A percentile compares a stretch with the other conserved stretches of the same genome.
Evolutionary conservation across 345 rosid species (phyloP).

Genomic region (Camelina hispida): DNA sequence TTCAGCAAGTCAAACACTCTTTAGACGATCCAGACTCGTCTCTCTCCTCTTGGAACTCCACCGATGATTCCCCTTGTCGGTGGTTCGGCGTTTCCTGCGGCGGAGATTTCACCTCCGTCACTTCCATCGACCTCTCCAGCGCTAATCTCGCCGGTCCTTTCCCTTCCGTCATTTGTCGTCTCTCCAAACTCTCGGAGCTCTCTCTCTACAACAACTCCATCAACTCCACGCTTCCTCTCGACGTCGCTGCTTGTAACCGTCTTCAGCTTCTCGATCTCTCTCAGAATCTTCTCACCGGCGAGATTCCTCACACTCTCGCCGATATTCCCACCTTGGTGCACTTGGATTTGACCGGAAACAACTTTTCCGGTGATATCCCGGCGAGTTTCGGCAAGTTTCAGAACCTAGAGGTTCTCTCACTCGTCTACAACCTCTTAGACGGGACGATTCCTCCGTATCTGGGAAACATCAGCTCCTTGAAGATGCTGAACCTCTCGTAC

Average conservation of each 20-base stretch:
- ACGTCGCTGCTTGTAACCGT: constrained; percentile 60
- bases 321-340: constrained; percentile 57
- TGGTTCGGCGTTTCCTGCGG: constrained; percentile 68
- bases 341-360: constrained; percentile 82
- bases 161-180: constrained; percentile 73
- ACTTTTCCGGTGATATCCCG: constrained; percentile 90
- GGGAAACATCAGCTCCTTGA: constrained; percentile 69
- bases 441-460: constrained; percentile 70
- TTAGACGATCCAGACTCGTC: constrained; percentile 62
- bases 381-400: constrained; percentile 63
- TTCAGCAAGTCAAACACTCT: constrained; percentile 53
- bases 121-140: constrained; percentile 68
- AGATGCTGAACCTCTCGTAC: constrained; percentile 80
- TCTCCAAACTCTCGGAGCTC: constrained; percentile 58
- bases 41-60: constrained; percentile 67
- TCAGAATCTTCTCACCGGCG: constrained; percentile 78
- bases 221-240: constrained; percentile 64
- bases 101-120: constrained; percentile 51
- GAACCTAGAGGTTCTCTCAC: constrained; percentile 80
- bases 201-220: constrained; percentile 68
- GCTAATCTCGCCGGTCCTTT: constrained; percentile 72
- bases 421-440: constrained; percentile 75
- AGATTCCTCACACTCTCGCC: constrained; percentile 61
- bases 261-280: constrained; percentile 78
- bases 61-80: constrained; percentile 56